phyloP scores from a whole-genome alignment of 257 asterid species.

The Ballota nigra region DNA sequence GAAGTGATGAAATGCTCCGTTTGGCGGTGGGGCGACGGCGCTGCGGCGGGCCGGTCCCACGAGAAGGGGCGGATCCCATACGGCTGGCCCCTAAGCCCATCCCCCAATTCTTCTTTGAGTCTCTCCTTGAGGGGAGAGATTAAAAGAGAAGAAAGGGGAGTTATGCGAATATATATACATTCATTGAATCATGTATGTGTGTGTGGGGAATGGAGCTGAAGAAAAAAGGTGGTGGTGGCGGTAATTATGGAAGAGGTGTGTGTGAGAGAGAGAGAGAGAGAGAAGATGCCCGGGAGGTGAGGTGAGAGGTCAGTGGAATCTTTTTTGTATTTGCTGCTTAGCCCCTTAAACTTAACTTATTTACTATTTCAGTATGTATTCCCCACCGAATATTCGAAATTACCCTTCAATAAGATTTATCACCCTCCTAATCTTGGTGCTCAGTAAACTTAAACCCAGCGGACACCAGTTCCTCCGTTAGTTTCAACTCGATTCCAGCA shows the following conservation, averaged over 20 bases:
- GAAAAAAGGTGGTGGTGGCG: constrained; percentile 9
- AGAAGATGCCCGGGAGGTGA: constrained; percentile 13
- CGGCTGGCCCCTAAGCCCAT: constrained; percentile 37
- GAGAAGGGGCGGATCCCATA: constrained; percentile 30
- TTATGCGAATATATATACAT: not conserved
- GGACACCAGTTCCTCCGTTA: no score
- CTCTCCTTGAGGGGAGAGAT: constrained; percentile 16
- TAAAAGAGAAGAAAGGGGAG: not conserved
- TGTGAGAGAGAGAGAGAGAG: not conserved
- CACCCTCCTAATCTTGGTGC: not conserved
- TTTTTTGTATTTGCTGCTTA: not conserved
- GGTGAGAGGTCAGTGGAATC: constrained; percentile 21
- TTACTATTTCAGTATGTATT: not conserved
- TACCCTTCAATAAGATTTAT: no score
- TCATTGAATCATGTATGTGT: not conserved
- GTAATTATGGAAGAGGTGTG: constrained; percentile 16
- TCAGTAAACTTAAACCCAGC: no score
- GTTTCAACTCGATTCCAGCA: no score
- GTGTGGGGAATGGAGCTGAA: constrained; percentile 12
- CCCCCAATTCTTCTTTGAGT: constrained; percentile 11
- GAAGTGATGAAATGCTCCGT: constrained; percentile 36
- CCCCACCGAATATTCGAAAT: not conserved
- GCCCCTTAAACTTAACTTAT: not conserved
- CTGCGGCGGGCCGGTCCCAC: constrained; percentile 11
- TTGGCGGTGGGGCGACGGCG: constrained; percentile 28